These are phyloP conservation scores for Trichoderma sp. DNA, from an alignment of 2,329 filamentous ascomycete species.

Conservation along the genomic window DNA sequence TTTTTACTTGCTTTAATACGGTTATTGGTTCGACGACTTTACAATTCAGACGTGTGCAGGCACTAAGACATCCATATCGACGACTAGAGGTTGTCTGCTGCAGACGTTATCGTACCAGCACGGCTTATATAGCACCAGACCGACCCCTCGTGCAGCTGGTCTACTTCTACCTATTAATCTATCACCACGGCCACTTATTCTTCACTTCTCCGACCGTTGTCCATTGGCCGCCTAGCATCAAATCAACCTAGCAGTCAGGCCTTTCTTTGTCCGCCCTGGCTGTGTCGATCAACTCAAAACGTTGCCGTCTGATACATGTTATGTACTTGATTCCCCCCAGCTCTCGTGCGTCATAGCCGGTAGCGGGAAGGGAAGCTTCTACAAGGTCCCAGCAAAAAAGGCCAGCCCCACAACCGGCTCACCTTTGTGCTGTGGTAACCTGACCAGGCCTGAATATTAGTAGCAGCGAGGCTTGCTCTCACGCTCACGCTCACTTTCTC, in stretches of 20 bases:
- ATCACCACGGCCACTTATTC: not conserved
- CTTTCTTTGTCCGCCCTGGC: not conserved
- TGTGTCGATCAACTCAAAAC: not conserved
- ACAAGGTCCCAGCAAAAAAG: constrained; percentile 31
- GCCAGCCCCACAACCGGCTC: constrained; percentile 13
- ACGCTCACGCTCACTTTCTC: not conserved
- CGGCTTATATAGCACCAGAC: not conserved
- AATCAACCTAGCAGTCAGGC: not conserved
- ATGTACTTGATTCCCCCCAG: not conserved
- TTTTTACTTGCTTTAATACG: not conserved
- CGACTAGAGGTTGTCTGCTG: not conserved
- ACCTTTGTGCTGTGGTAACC: not conserved
- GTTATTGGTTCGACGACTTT: not conserved
- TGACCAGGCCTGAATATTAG: constrained; percentile 5
- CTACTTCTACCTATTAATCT: not conserved
- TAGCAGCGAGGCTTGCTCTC: not conserved
- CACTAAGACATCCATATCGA: not conserved
- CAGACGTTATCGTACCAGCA: not conserved
- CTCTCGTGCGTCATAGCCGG: constrained; percentile 16
- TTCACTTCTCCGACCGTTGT: not conserved
- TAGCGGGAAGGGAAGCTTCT: constrained; percentile 27
- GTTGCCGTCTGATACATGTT: not conserved
- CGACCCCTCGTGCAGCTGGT: not conserved
- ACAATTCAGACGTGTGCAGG: not conserved
- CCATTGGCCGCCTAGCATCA: not conserved